Evolutionary conservation across 2,329 filamentous ascomycete genomes (phyloP), one percentile per base, ranked within the genome.

Genomic region (Aureobasidium musti): DNA sequence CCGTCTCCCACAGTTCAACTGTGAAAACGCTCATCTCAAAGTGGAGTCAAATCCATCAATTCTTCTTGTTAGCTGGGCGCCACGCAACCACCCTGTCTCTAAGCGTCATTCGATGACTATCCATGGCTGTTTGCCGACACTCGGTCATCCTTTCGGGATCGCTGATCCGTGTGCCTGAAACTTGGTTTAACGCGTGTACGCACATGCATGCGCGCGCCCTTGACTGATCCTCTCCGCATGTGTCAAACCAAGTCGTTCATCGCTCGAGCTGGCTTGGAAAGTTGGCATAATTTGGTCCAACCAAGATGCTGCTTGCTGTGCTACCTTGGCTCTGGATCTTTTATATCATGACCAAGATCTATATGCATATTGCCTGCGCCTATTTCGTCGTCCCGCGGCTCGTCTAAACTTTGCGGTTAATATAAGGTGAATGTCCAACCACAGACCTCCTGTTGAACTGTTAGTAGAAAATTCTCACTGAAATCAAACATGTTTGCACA

Each of bases 61-160:
- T 35, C 41, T 47, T n/a, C 56, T 60, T 60, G 56, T 47, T 60
- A 60, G 41, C 56, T 60, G 35, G 28, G 57, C 57, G 57, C 57
- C 57, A 43, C 57, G 57, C 41, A 61, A 47, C 57, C 43, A 49
- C 23, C 19, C 10, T 37, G 23, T 61, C 17, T 61, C 41, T 23
- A 47, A 47, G 57, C 57, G 57, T 61, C 57, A 61, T 57, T 10
- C 26, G 14, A 4, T 37, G 57, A n/a, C 43, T 10, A 43, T 47
- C 37, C 10, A 14, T 10, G 14, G 5, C 37, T 37, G 57, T 61
- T 47, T 61, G 57, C 57, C 43, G 41, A 37, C 14, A 28, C 37
- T 17, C n/a, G 26, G 23, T 43, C 41, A 61, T 61, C 57, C 57
- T 26, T n/a, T 43, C 57, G 39, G 56, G 43, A 61, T 61, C 41